Base-by-base conservation (phyloP, 805 yeast genomes). In the Spathaspora girioi region DNA sequence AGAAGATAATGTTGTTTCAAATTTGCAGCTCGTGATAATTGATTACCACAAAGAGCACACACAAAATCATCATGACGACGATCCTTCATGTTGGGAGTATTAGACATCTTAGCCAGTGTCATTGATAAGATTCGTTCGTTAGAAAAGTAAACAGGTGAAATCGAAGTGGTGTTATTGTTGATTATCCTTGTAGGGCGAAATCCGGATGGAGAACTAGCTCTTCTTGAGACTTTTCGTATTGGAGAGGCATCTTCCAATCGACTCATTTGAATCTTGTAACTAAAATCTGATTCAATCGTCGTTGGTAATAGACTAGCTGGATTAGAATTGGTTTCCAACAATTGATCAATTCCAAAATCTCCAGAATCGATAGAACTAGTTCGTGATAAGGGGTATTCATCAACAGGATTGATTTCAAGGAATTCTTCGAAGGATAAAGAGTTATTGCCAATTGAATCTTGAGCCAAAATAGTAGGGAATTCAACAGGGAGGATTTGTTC, bases 1-100 rank as follows among this genome's bases (percentile, higher is more conserved):
- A 88, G 44, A 12, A 23, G 29, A 23, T 8, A 72, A 68, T 93
- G 99, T 0, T 96, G 89, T 58, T 92, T 89, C 57, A 93, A 73
- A 63, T 94, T 94, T 67, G 94, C 94, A 0, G 97, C 96, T 50
- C 98, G 72, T 1, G 98, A 92, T 65, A 93, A 93, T 46, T 84
- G 73, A 67, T 90, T 91, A 41, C 84, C 90, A 68, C 99, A 93
- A 42, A 88, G 68, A 51, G 84, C 83, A 66, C 98, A 93, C 1
- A 86, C 86, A 66, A 80, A 88, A 9, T 81, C 76, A 11, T 35
- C 17, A 11, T 35, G 26, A 23, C 3, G 26, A 3, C 6, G 3
- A 23, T 23, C 6, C 3, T 23, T 23, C 26, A 3, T 11, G 18
- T 5, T 11, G 14, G 40, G 9, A 35, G 9, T 14, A 6, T 7